These are phyloP conservation scores for Penicillium antarcticum DNA, from an alignment of 495 filamentous ascomycete genomes.

Conservation along the genomic window DNA sequence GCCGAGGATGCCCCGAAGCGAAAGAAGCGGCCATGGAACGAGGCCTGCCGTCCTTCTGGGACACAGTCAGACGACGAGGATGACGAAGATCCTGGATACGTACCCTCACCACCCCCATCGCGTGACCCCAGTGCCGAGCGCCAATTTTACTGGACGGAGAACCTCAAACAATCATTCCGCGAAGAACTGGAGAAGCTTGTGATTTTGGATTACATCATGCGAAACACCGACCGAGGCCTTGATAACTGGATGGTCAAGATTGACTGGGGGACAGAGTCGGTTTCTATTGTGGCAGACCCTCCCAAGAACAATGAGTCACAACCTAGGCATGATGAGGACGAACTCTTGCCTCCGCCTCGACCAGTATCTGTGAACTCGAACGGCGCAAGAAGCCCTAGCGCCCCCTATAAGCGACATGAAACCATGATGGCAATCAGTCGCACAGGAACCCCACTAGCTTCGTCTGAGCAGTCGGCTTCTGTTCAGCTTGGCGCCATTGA, in stretches of 20 bases:
- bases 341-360: slow-evolving; percentile 52
- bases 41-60: slow-evolving; percentile 75
- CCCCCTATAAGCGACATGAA: slow-evolving; percentile 73
- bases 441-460: slow-evolving; percentile 52
- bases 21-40: slow-evolving; percentile 76
- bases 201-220: slow-evolving; percentile 98
- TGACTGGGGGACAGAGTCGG: slow-evolving; percentile 76
- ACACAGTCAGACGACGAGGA: slow-evolving; percentile 67
- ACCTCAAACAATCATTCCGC: slow-evolving; percentile 84
- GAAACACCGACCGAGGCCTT: slow-evolving; percentile 93
- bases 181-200: slow-evolving; percentile 97
- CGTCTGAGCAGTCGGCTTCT: slow-evolving; percentile 48
- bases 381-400: slow-evolving; percentile 23
- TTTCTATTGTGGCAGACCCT: slow-evolving; percentile 81
- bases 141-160: slow-evolving; percentile 82
- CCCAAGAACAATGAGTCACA: slow-evolving; percentile 57
- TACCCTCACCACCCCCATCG: slow-evolving; percentile 36
- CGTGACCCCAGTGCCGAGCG: slow-evolving; percentile 47
- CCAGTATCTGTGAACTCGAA: slow-evolving; percentile 52
- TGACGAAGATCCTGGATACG: slow-evolving; percentile 57
- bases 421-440: slow-evolving; percentile 76
- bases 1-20: slow-evolving; percentile 67
- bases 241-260: slow-evolving; percentile 99
- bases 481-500: slow-evolving; percentile 91
- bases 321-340: slow-evolving; percentile 43